Conservation (phyloP, 2,329 filamentous ascomycete species). For the Falciphora oryzae region DNA sequence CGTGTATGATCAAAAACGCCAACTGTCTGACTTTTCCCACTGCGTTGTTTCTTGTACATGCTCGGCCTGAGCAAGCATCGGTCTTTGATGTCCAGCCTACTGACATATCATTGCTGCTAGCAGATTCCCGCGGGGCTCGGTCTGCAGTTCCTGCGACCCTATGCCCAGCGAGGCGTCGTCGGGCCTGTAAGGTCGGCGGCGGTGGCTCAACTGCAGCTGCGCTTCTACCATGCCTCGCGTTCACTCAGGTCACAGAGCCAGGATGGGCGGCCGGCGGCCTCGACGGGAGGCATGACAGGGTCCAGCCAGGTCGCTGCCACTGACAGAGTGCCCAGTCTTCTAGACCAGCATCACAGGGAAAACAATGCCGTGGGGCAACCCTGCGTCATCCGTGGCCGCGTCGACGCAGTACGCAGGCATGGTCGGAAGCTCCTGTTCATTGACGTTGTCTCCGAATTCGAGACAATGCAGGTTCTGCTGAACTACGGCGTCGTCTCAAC, state of each 20-base stretch:
- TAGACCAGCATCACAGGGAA: not conserved
- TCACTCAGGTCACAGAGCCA: slow-evolving; percentile 13
- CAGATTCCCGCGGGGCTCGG: slow-evolving; percentile 15
- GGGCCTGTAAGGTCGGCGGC: slow-evolving; percentile 12
- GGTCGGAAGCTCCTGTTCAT: slow-evolving; percentile 81
- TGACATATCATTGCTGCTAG: not conserved
- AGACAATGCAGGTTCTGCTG: slow-evolving; percentile 70
- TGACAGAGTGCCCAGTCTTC: not conserved
- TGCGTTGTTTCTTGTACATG: not conserved
- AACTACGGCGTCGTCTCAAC: slow-evolving; percentile 46
- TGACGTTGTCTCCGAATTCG: slow-evolving; percentile 68
- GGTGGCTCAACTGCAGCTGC: slow-evolving; percentile 27
- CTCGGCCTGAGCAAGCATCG: not conserved
- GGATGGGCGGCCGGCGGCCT: not conserved
- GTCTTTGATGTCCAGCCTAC: not conserved
- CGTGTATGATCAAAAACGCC: slow-evolving; percentile 49
- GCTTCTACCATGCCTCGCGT: slow-evolving; percentile 41
- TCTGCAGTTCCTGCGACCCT: slow-evolving; percentile 51
- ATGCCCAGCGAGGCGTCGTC: slow-evolving; percentile 36
- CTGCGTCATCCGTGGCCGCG: slow-evolving; percentile 50
- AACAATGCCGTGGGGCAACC: not conserved
- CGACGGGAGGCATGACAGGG: too few relatives aligned
- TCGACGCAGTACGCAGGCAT: slow-evolving; percentile 63
- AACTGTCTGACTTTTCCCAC: slow-evolving; percentile 26
- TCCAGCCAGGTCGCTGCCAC: not conserved